Base-by-base conservation (phyloP, 768 basidiomycete genomes). In the Boletales sp. region DNA sequence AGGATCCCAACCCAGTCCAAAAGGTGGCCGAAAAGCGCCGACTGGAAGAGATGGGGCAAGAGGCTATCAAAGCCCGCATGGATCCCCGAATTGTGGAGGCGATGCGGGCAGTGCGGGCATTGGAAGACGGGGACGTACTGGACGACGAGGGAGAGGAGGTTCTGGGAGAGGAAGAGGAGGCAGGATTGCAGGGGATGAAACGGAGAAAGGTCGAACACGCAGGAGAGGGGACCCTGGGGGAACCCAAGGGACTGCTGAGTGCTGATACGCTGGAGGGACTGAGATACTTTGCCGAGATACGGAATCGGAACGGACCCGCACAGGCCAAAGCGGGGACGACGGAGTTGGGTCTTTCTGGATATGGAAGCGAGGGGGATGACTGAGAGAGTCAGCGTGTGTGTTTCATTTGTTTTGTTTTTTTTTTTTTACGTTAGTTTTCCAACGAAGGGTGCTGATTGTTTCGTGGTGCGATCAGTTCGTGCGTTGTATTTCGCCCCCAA, bases 1-100 rank as follows among this genome's bases (percentile, higher is more conserved):
- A 97, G 64, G 97, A 99, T 66, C 97, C 97, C 1, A 99, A 99
- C 66, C 97, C 95, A 1, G 83, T 82, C 0, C 84, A 87, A 54
- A 94, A 94, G 60, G 83, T 87, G 8, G 80, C 82, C 0, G 97
- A 98, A 69, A 88, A 93, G 61, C 76, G 80, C 9, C 76, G 94
- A 12, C 66, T 99, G 27, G 88, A 93, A 63, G 84, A 87, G 3
- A 75, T 86, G 58, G 97, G 97, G 0, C 83, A 87, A 56, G 84
- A 90, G 51, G 94, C 90, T 4, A 94, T 99, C 63, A 79, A 81
- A 36, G 82, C 87, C 18, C 77, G 78, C 43, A 85, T 98, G 76
- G 91, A 97, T 64, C 87, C 89, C 8, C 78, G 86, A 15, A 84
- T 97, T 43, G 83, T 97, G 10, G 89, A 95, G 57, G 93, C 94